Evolutionary conservation across 495 filamentous ascomycete species (phyloP).

Genomic region (Aspergillus haitiensis): DNA sequence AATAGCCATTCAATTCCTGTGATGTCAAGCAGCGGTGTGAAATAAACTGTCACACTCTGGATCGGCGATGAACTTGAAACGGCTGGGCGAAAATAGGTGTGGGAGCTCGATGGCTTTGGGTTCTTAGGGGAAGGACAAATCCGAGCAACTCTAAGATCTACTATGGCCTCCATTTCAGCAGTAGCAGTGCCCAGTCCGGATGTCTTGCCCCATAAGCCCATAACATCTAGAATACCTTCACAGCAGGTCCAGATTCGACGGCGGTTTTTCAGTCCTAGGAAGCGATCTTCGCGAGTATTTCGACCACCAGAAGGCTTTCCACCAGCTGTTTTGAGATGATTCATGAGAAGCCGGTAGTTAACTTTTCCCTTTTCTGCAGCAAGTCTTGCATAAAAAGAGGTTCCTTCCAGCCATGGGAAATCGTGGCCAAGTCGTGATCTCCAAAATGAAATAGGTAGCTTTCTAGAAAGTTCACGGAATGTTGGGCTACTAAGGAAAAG

Average conservation of each 20-base stretch:
- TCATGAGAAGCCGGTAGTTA: not conserved
- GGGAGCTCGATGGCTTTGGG: not conserved
- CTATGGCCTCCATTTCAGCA: not conserved
- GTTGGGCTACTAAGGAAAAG: slow-evolving; percentile 4
- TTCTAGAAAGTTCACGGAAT: not conserved
- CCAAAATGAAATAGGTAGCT: not conserved
- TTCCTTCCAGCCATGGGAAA: not conserved
- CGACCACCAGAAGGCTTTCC: not conserved
- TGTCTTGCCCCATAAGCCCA: not conserved
- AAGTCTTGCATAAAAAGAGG: not conserved
- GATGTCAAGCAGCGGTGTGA: not conserved
- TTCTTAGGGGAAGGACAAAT: not conserved
- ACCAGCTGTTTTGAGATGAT: not conserved
- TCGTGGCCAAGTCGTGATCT: not conserved
- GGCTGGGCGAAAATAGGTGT: not conserved
- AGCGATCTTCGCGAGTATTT: not conserved
- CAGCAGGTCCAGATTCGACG: slow-evolving; percentile 10
- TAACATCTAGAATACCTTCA: slow-evolving; percentile 5
- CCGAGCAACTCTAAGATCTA: not conserved
- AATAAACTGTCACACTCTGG: not conserved
- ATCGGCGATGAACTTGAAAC: not conserved
- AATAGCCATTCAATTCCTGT: not conserved
- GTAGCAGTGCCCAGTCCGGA: not conserved
- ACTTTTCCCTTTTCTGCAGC: not conserved
- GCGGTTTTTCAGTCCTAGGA: slow-evolving; percentile 4